These are phyloP conservation scores for Hymenoscyphus albidus DNA, from an alignment of 2,329 filamentous ascomycete genomes.

Conservation along the genomic window DNA sequence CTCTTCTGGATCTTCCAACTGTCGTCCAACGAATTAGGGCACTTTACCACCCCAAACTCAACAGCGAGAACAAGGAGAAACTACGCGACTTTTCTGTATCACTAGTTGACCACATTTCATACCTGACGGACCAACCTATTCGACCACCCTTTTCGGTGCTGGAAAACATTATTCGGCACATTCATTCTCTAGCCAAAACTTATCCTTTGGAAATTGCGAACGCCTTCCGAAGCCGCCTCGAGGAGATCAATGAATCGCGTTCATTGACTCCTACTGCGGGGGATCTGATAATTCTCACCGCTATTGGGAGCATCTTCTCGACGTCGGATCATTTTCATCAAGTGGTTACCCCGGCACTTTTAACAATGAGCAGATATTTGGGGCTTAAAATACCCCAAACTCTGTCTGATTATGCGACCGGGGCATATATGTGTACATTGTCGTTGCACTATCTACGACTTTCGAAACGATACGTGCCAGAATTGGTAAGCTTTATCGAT, in stretches of 20 bases:
- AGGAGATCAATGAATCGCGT: slow-evolving; percentile 47
- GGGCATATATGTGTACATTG: slow-evolving; percentile 75
- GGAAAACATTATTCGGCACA: slow-evolving; percentile 80
- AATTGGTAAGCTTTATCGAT: slow-evolving; percentile 76
- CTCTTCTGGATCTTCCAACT: slow-evolving; percentile 64
- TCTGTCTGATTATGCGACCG: slow-evolving; percentile 65
- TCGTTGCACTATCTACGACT: slow-evolving; percentile 77
- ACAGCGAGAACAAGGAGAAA: slow-evolving; percentile 79
- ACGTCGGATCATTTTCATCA: slow-evolving; percentile 98
- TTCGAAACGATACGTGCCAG: slow-evolving; percentile 84
- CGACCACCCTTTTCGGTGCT: slow-evolving; percentile 62
- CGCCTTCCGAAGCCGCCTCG: slow-evolving; percentile 72
- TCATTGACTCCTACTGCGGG: slow-evolving; percentile 56
- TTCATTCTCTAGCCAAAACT: slow-evolving; percentile 87
- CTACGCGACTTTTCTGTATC: slow-evolving; percentile 64
- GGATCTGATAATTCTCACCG: slow-evolving; percentile 79
- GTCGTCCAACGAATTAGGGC: slow-evolving; percentile 87
- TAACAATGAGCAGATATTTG: slow-evolving; percentile 79
- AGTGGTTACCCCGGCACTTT: slow-evolving; percentile 83
- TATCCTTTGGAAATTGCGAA: slow-evolving; percentile 75
- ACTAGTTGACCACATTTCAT: slow-evolving; percentile 60
- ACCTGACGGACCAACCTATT: slow-evolving; percentile 41
- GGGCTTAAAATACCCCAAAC: slow-evolving; percentile 68
- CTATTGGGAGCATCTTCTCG: slow-evolving; percentile 80
- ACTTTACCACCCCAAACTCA: slow-evolving; percentile 85